Evolutionary conservation across 192 early-diverging fungal genomes (phyloP), one percentile per base, ranked within the genome.

Genomic region (Coemansia guatemalensis): DNA sequence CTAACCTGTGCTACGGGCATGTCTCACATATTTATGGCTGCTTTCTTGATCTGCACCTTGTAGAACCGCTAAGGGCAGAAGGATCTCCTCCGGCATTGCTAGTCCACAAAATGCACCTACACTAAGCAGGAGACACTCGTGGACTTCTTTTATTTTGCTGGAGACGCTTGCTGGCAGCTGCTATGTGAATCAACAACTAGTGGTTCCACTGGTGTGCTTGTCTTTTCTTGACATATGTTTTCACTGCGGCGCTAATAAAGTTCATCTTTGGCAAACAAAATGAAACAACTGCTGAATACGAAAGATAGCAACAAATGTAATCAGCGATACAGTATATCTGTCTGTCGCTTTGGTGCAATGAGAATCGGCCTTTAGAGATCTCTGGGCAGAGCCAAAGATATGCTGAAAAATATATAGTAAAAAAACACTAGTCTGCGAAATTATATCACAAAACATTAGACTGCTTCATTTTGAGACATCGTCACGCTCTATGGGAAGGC

Each of bases 401-500:
- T 44, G 39, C 3, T 8, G 39, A 44, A 44, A 44, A n/a, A n/a
- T n/a, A 44, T 44, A 44, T 44, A 2, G 39, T 17, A 44, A 35
- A 35, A 1, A 35, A 11, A 11, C 1, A 25, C 50, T 24, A n/a
- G n/a, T 18, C 14, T 53, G 20, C 21, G 21, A 53, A 21, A 53
- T 53, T 53, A 8, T 53, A 26, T 53, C 24, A 18, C 27, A 52
- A 23, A 3, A 52, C 8, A 6, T 14, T n/a, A 26, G 4, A 11
- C 6, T 26, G 21, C 21, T 25, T 52, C 21, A 58, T 39, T 62
- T 32, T 48, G 62, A 33, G 20, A 69, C 69, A 26, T 59, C 57
- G 29, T 69, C 63, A 35, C 78, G 78, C 66, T 81, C 72, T 30
- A 81, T 81, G 12, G 79, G 79, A 5, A 82, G 70, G 3, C 79